Evolutionary conservation across 768 basidiomycete species (phyloP).

Genomic region (Tulasnella sp.): DNA sequence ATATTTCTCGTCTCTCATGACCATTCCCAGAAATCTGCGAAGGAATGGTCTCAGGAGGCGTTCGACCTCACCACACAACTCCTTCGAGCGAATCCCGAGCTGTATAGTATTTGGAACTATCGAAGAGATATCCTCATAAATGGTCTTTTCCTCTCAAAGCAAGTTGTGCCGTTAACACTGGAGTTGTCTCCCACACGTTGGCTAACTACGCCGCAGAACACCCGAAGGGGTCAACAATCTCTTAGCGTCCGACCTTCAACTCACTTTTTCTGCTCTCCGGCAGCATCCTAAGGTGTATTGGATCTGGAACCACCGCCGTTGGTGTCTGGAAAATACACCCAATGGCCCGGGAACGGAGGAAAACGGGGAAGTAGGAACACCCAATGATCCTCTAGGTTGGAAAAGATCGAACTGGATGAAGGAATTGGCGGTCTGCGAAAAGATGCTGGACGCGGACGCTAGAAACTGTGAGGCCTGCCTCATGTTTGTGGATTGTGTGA

Average conservation of each 20-base stretch:
- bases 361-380: slow-evolving; percentile 36
- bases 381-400: slow-evolving; percentile 56
- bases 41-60: slow-evolving; percentile 68
- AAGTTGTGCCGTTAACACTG: slow-evolving; percentile 26
- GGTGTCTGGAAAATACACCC: slow-evolving; percentile 89
- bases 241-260: slow-evolving; percentile 66
- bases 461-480: slow-evolving; percentile 74
- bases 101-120: slow-evolving; percentile 96
- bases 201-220: slow-evolving; percentile 42
- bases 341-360: slow-evolving; percentile 50
- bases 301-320: slow-evolving; percentile 97
- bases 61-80: slow-evolving; percentile 72
- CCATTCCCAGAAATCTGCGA: slow-evolving; percentile 55
- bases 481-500: background rate
- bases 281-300: slow-evolving; percentile 93
- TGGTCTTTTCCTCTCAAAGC: slow-evolving; percentile 69
- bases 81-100: slow-evolving; percentile 86
- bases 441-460: slow-evolving; percentile 85
- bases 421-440: slow-evolving; percentile 85
- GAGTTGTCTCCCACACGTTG: background rate
- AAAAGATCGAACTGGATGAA: slow-evolving; percentile 73
- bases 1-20: background rate
- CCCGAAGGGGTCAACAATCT: slow-evolving; percentile 57
- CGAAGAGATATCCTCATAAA: slow-evolving; percentile 71
- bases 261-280: slow-evolving; percentile 78